These are phyloP conservation scores for Torrubiella hemipterigena DNA, from an alignment of 2,329 filamentous ascomycete genomes.

Conservation along the genomic window DNA sequence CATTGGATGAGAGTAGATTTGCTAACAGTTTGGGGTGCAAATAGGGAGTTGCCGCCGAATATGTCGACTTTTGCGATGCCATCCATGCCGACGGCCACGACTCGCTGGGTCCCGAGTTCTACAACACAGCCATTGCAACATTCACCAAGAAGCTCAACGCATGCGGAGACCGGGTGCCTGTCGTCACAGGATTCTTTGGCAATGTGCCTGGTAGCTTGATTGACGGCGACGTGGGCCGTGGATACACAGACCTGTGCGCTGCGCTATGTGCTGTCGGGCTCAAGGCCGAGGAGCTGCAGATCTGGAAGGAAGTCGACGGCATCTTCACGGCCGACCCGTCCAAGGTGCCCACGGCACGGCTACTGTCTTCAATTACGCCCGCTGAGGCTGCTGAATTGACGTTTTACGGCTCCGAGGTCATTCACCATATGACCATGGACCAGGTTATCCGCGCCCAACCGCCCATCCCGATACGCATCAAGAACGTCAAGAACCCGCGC, in stretches of 20 bases:
- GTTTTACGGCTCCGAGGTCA: constrained; percentile 90
- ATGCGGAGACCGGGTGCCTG: constrained; percentile 58
- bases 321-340: constrained; percentile 78
- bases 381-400: constrained; percentile 93
- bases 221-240: constrained; percentile 78
- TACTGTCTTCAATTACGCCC: constrained; percentile 83
- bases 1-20: neutral
- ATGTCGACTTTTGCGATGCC: constrained; percentile 77
- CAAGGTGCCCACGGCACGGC: constrained; percentile 84
- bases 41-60: constrained; percentile 70
- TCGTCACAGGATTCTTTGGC: constrained; percentile 90
- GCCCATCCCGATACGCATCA: constrained; percentile 77
- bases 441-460: constrained; percentile 74
- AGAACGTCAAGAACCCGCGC: constrained; percentile 80
- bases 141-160: constrained; percentile 53
- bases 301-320: constrained; percentile 98
- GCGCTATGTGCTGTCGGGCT: constrained; percentile 83
- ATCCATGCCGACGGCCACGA: constrained; percentile 53
- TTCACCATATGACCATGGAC: constrained; percentile 98
- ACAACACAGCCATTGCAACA: constrained; percentile 47
- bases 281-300: constrained; percentile 79
- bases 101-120: constrained; percentile 56
- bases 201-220: constrained; percentile 83
- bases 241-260: constrained; percentile 93
- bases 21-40: constrained; percentile 18